phyloP scores from a whole-genome alignment of 352 stramenopile genomes.

The Globisporangium nodosum region DNA sequence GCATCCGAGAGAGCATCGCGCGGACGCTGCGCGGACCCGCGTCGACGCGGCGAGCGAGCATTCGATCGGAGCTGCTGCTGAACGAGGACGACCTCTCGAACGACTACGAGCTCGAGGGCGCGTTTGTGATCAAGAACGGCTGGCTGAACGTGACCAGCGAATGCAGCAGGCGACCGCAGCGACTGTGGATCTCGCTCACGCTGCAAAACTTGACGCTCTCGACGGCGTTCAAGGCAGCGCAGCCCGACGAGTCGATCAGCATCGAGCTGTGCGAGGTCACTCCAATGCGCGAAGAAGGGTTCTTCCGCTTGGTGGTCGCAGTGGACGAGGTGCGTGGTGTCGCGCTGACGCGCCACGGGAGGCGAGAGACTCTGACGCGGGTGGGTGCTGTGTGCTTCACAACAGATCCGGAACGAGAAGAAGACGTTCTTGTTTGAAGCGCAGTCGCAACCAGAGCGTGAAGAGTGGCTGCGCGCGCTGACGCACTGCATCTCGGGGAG shows the following conservation, averaged over 20 bases:
- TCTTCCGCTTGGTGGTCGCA: conserved; percentile 53
- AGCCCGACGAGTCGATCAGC: conserved; percentile 60
- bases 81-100: conserved; percentile 61
- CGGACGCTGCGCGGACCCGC: conserved; percentile 46
- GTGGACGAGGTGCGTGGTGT: conserved; percentile 16
- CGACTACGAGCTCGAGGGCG: conserved; percentile 58
- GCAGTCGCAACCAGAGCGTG: conserved; percentile 49
- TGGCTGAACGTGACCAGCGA: conserved; percentile 70
- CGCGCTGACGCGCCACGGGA: not conserved
- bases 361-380: too few relatives aligned
- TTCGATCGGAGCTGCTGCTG: conserved; percentile 51
- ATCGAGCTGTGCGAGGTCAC: conserved; percentile 55
- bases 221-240: conserved; percentile 56
- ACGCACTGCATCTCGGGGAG: conserved; percentile 69
- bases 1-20: conserved; percentile 61
- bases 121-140: conserved; percentile 82
- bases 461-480: conserved; percentile 80
- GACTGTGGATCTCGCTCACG: conserved; percentile 77
- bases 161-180: conserved; percentile 24
- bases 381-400: not conserved
- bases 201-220: conserved; percentile 63
- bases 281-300: conserved; percentile 41
- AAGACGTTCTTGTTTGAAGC: conserved; percentile 65
- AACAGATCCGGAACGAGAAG: conserved; percentile 23
- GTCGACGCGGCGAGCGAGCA: conserved; percentile 39